Evolutionary conservation across 2,329 filamentous ascomycete genomes (phyloP).

Genomic region (Bimuria novae-zelandiae): DNA sequence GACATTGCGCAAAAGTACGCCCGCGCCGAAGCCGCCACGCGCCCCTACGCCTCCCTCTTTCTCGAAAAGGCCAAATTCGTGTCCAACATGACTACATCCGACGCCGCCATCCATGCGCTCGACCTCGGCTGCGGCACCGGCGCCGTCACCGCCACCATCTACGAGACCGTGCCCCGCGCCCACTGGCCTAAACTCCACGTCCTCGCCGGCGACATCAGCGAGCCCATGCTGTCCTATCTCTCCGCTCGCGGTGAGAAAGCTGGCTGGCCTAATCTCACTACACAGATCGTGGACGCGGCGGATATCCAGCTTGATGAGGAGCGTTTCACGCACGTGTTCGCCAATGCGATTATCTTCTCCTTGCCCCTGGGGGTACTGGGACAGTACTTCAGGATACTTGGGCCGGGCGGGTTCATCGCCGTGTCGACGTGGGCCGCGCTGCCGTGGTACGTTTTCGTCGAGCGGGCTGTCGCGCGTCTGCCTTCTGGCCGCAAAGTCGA

Average conservation of each 20-base stretch:
- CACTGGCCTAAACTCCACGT: slow-evolving; percentile 22
- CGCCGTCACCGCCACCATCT: slow-evolving; percentile 24
- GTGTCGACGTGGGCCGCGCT: slow-evolving; percentile 27
- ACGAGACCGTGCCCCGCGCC: slow-evolving; percentile 17
- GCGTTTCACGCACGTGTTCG: slow-evolving; percentile 28
- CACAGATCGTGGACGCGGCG: slow-evolving; percentile 22
- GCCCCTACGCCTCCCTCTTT: slow-evolving; percentile 22
- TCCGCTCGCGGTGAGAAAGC: slow-evolving; percentile 16
- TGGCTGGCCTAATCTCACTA: slow-evolving; percentile 25
- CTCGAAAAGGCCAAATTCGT: slow-evolving; percentile 14
- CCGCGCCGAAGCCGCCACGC: slow-evolving; percentile 25
- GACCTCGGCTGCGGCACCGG: slow-evolving; percentile 36
- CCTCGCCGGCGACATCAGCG: slow-evolving; percentile 28
- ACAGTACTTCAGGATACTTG: slow-evolving; percentile 11
- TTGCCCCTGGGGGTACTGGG: slow-evolving; percentile 14
- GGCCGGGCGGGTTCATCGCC: slow-evolving; percentile 24
- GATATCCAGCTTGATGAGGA: slow-evolving; percentile 16
- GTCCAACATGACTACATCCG: background rate
- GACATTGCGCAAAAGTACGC: slow-evolving; percentile 23
- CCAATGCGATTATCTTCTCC: slow-evolving; percentile 30
- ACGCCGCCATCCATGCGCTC: slow-evolving; percentile 17
- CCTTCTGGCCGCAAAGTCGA: slow-evolving; percentile 5
- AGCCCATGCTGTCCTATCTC: slow-evolving; percentile 27
- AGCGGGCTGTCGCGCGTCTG: slow-evolving; percentile 12
- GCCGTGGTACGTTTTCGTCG: slow-evolving; percentile 19